phyloP scores from a whole-genome alignment of 2,329 filamentous ascomycete genomes.

The Xenoacremonium recifei region DNA sequence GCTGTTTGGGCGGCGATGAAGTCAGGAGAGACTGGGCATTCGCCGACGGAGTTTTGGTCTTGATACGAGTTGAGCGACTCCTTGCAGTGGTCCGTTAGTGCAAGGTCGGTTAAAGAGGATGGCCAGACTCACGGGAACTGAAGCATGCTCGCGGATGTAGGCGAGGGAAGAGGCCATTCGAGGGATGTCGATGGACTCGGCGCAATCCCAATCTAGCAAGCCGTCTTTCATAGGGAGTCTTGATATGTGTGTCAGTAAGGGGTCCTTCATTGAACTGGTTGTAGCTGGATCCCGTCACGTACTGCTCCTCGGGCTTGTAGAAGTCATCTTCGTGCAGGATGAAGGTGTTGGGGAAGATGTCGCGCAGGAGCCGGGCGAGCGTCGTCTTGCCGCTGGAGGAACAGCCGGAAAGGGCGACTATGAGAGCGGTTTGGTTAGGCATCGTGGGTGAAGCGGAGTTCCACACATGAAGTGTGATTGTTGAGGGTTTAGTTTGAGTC shows the following conservation, averaged over 20 bases:
- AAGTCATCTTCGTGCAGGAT: constrained; percentile 97
- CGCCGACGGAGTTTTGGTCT: constrained; percentile 60
- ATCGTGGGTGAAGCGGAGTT: too few species aligned
- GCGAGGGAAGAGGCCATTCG: constrained; percentile 65
- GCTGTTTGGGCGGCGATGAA: constrained; percentile 46
- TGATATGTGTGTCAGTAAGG: not conserved
- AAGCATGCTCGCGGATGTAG: constrained; percentile 69
- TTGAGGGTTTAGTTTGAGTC: too few species aligned
- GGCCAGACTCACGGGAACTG: constrained; percentile 53
- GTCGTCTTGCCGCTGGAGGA: constrained; percentile 96
- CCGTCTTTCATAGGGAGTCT: constrained; percentile 56
- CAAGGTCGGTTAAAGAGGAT: not conserved
- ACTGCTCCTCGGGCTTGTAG: constrained; percentile 77
- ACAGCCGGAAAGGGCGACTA: constrained; percentile 83
- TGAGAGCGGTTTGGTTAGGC: constrained; percentile 48
- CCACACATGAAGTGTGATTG: too few species aligned
- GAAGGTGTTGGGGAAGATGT: constrained; percentile 75
- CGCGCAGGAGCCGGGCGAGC: constrained; percentile 77
- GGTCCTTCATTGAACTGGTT: not conserved
- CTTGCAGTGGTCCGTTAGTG: constrained; percentile 18
- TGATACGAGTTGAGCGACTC: constrained; percentile 43
- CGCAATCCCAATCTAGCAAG: constrained; percentile 89
- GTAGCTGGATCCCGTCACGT: constrained; percentile 31
- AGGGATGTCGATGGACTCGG: constrained; percentile 71
- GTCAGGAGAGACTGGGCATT: constrained; percentile 49